Conservation (phyloP, 2,329 filamentous ascomycete genomes). For the Ophiostoma sp. region DNA sequence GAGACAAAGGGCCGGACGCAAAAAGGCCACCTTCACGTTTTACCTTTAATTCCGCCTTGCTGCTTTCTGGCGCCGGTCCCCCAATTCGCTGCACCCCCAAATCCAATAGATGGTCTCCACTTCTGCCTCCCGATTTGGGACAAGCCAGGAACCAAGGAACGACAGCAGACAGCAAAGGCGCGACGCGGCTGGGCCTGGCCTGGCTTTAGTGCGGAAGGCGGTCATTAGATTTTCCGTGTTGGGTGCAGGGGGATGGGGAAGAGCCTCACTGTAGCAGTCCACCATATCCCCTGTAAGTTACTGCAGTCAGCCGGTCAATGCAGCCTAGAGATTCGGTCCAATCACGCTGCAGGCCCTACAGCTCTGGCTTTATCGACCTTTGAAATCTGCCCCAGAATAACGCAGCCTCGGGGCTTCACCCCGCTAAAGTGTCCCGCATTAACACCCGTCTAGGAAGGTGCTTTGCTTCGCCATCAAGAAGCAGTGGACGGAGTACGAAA, state of each 20-base stretch:
- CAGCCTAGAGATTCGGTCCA: background rate
- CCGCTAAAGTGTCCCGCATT: conserved; percentile 4
- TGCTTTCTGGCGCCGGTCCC: background rate
- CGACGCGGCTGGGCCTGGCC: background rate
- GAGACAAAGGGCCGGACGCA: background rate
- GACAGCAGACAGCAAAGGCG: background rate
- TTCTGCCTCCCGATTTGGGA: conserved; percentile 20
- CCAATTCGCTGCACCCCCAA: background rate
- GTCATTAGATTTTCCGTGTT: conserved; percentile 22
- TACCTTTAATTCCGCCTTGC: conserved; percentile 8
- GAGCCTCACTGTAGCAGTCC: background rate
- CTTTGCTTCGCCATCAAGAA: background rate
- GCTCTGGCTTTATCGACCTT: background rate
- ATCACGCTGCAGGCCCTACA: background rate
- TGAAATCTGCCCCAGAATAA: background rate
- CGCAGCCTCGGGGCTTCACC: conserved; percentile 5
- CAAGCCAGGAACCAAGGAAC: conserved; percentile 24
- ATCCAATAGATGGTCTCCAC: conserved; percentile 3
- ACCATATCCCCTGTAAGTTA: background rate
- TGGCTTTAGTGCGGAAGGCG: conserved; percentile 3
- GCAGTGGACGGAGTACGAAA: too few relatives aligned
- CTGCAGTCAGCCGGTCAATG: background rate
- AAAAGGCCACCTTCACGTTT: conserved; percentile 25
- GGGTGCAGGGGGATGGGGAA: background rate
- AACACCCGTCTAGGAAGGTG: conserved; percentile 20